Percentiles rank a stretch among this genome's conserved stretches.
phyloP scores from a whole-genome alignment of 1,139 yeast genomes.

The Pichia sp. region DNA sequence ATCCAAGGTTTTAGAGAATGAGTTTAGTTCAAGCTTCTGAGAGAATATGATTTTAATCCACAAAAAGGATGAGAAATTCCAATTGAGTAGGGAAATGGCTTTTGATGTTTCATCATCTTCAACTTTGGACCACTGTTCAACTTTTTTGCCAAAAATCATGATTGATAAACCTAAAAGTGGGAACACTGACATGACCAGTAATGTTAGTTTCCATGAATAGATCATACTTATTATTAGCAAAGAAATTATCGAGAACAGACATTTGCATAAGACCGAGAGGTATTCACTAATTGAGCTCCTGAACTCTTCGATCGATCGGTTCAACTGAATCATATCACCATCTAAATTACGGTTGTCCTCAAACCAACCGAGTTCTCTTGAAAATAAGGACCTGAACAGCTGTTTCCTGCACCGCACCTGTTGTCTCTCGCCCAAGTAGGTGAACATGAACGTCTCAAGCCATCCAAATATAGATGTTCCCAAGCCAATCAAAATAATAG shows the following conservation, averaged over 20 bases:
- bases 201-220: constrained; percentile 79
- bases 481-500: constrained; percentile 55
- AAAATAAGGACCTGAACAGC: constrained; percentile 39
- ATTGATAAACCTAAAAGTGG: constrained; percentile 61
- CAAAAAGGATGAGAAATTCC: constrained; percentile 60
- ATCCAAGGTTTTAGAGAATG: constrained; percentile 39
- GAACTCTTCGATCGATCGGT: constrained; percentile 75
- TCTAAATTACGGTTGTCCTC: constrained; percentile 52
- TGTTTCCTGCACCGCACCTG: constrained; percentile 50
- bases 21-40: constrained; percentile 45
- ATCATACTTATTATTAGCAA: constrained; percentile 64
- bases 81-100: constrained; percentile 61
- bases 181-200: constrained; percentile 64
- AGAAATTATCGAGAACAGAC: constrained; percentile 48
- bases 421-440: constrained; percentile 68
- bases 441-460: constrained; percentile 59
- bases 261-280: constrained; percentile 52
- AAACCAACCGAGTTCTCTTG: constrained; percentile 50
- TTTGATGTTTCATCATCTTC: constrained; percentile 56
- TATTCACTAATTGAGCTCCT: constrained; percentile 68
- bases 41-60: constrained; percentile 63
- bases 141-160: constrained; percentile 46
- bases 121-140: constrained; percentile 44
- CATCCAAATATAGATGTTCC: constrained; percentile 49
- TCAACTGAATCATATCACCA: constrained; percentile 62